Conservation (phyloP, 805 yeast species). For the Kregervanrija fluxuum region DNA sequence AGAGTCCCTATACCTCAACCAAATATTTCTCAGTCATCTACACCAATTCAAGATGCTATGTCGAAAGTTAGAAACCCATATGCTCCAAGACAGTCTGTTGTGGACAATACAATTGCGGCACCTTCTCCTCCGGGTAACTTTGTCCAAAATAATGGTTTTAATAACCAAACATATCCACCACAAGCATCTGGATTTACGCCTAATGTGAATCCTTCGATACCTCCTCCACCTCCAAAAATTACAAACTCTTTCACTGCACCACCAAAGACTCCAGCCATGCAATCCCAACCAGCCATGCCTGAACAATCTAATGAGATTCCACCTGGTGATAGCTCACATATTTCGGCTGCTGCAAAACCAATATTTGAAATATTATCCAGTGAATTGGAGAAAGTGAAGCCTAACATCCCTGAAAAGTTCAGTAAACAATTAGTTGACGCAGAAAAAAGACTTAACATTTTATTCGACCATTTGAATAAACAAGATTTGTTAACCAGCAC, state of each 20-base stretch:
- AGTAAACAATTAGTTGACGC: slow-evolving; percentile 71
- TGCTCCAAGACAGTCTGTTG: slow-evolving; percentile 29
- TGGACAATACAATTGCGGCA: slow-evolving; percentile 4
- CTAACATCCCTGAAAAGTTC: slow-evolving; percentile 68
- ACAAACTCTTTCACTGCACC: slow-evolving; percentile 10
- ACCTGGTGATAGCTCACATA: slow-evolving; percentile 61
- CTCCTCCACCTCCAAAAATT: slow-evolving; percentile 13
- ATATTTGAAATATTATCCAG: slow-evolving; percentile 50
- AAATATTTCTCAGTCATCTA: slow-evolving; percentile 9
- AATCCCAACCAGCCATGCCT: slow-evolving; percentile 11
- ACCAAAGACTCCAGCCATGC: slow-evolving; percentile 13
- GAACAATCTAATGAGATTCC: slow-evolving; percentile 31
- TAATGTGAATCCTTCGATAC: slow-evolving; percentile 4
- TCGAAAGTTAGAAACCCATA: slow-evolving; percentile 23
- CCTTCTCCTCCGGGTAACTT: slow-evolving; percentile 4
- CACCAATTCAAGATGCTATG: slow-evolving; percentile 8
- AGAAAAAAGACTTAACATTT: slow-evolving; percentile 68
- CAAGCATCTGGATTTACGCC: slow-evolving; percentile 2
- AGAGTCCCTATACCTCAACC: slow-evolving; percentile 19
- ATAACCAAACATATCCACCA: slow-evolving; percentile 2
- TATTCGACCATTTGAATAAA: slow-evolving; percentile 73
- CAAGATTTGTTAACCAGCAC: slow-evolving; percentile 54
- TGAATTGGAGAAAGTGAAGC: slow-evolving; percentile 56
- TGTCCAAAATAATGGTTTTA: slow-evolving; percentile 9
- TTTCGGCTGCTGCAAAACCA: slow-evolving; percentile 50